phyloP scores from a whole-genome alignment of 2,329 filamentous ascomycete genomes.

The Xylariaceae sp. region DNA sequence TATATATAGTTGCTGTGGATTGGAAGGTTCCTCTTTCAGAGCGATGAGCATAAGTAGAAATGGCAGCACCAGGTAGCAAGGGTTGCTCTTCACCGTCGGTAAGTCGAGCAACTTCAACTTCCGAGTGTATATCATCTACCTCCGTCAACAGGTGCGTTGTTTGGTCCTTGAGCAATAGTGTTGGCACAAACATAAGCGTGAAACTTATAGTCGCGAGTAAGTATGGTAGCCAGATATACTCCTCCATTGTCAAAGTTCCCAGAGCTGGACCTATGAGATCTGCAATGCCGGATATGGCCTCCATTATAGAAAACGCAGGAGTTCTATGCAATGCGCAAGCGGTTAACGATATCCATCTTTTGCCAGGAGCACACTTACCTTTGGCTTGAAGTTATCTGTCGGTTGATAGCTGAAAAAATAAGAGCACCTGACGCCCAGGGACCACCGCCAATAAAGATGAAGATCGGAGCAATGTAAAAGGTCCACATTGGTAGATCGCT shows the following conservation, averaged over 20 bases:
- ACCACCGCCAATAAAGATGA: constrained; percentile 17
- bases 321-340: constrained; percentile 1
- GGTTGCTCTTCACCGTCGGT: constrained; percentile 7
- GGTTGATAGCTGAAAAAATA: constrained; percentile 18
- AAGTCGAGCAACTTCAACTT: neutral
- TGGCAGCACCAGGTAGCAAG: neutral
- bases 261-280: constrained; percentile 18
- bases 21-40: neutral
- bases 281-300: constrained; percentile 18
- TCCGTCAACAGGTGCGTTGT: neutral
- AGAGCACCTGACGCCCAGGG: constrained; percentile 24
- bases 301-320: constrained; percentile 23
- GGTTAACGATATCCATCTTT: neutral
- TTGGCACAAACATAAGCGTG: constrained; percentile 16
- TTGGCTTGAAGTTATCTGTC: constrained; percentile 2
- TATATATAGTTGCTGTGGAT: neutral
- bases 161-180: constrained; percentile 4
- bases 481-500: neutral
- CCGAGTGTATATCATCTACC: neutral
- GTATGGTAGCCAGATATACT: constrained; percentile 18
- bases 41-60: neutral
- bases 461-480: constrained; percentile 14
- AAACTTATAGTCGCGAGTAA: constrained; percentile 14
- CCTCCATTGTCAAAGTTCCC: constrained; percentile 17
- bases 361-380: neutral